Evolutionary conservation across 2,329 filamentous ascomycete species (phyloP), one percentile per base, ranked within the genome.

Genomic region (Phialophora expanda): DNA sequence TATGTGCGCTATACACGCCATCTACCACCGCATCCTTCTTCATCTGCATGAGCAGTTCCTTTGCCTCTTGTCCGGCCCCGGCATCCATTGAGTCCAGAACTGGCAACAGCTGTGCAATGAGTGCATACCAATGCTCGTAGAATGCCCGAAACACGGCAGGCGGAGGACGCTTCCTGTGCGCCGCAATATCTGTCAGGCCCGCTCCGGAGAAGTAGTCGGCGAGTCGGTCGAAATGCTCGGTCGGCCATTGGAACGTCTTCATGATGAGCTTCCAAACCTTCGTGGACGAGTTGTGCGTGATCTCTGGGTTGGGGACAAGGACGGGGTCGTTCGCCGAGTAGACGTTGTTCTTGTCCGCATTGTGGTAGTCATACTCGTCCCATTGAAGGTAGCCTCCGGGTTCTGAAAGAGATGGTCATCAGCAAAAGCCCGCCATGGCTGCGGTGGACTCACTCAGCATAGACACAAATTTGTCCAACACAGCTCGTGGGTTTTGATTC

Each of bases 331-430:
- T 60, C 3, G 50, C 50, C 12, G 56, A 56, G 44, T 65, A 55
- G 56, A 65, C 46, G 64, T 73, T 54, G 69, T 53, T 73, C 65
- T 64, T 65, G 24, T 65, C 62, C 22, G 62, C 62, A 8, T 61
- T 50, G 44, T 51, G 41, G 30, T 61, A 70, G 48, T 75, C 65
- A 38, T 75, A 63, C 22, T 74, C 74, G 50, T 75, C 74, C 74
- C 74, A 75, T 63, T 75, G 74, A 9, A 75, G 66, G 57, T 71
- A 74, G 1, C 74, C 74, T 9, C 73, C 74, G 0, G 72, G 74
- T 41, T 73, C 62, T 64, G 55, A 44, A 22, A 20, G 7, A 9
- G 26, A 5, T 34, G 28, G 44, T 58, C 20, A 64, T 58, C 20
- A 64, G 46, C 7, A 22, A 48, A 38, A 34, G 12, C 28, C 24